A percentile compares a stretch with the other conserved stretches of the same genome.
phyloP scores from a whole-genome alignment of 2,329 filamentous ascomycete species.

The Colletotrichum tropicale region DNA sequence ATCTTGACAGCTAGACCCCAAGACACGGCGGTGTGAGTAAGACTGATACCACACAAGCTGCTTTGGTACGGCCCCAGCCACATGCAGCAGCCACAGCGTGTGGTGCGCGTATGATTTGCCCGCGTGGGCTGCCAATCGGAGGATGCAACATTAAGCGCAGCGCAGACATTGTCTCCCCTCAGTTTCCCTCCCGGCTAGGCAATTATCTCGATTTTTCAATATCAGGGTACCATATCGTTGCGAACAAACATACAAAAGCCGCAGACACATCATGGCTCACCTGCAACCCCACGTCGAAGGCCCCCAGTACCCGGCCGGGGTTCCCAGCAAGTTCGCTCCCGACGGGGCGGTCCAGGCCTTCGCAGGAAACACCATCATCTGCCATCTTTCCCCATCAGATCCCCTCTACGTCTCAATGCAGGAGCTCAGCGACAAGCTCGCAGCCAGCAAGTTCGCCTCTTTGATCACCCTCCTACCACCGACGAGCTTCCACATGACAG shows the following conservation, averaged over 20 bases:
- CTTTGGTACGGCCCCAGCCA: not conserved
- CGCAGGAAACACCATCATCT: constrained; percentile 28
- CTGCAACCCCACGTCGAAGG: not conserved
- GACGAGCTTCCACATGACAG: constrained; percentile 30
- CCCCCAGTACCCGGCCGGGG: constrained; percentile 20
- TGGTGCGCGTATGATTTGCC: not conserved
- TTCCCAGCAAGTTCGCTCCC: constrained; percentile 27
- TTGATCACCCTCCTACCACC: constrained; percentile 26
- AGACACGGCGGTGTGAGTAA: not conserved
- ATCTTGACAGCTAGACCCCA: not conserved
- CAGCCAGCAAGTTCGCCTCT: constrained; percentile 12
- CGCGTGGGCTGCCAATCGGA: not conserved
- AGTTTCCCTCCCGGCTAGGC: not conserved
- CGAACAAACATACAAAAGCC: not conserved
- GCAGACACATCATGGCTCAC: not conserved
- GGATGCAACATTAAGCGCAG: not conserved
- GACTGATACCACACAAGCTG: not conserved
- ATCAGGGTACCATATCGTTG: not conserved
- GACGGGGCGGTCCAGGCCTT: constrained; percentile 27
- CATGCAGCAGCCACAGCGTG: not conserved
- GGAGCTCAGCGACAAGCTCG: constrained; percentile 22
- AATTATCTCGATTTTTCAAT: not conserved
- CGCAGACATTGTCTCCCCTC: not conserved
- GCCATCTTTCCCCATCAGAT: constrained; percentile 21
- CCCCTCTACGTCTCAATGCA: constrained; percentile 23